Base-by-base conservation (phyloP, 441 rosid genomes). In the Euphorbia corollata region DNA sequence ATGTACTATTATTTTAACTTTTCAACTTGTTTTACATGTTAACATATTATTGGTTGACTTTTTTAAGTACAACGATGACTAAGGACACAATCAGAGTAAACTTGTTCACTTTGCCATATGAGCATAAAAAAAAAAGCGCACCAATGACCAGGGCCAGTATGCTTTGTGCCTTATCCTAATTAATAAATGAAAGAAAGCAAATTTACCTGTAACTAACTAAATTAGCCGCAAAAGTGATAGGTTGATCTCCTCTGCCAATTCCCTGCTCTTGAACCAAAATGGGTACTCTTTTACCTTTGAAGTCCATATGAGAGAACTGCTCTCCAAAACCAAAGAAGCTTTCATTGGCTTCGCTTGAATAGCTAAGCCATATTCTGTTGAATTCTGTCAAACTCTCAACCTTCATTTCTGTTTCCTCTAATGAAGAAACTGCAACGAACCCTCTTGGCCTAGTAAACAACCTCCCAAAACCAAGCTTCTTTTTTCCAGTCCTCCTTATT, bases 181-280 rank as follows among this genome's bases (percentile, higher is more conserved):
- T 27, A 34, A 4, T 20, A 16, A 47, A 16, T n/a, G 9, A 1
- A 41, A 10, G 1, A 41, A 11, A 63, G 48, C 43, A 63, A 22
- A 73, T 56, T 32, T 71, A 87, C 92, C 89, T 85, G 80, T 84
- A 86, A 74, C 93, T 87, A 60, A 84, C 79, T 81, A 87, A 80
- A 69, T 87, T 87, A 48, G 90, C 90, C 5, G 90, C 93, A 65
- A 84, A 84, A 60, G 87, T 85, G 68, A 85, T 75, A 36, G 93
- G 93, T 38, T 87, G 90, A 69, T 87, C 93, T 54, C 90, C 93
- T 76, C 93, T 85, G 61, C 93, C 93, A 74, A 87, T 84, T 30
- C 93, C 93, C 68, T 87, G 90, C 71, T 87, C 93, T 70, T 87
- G 93, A 76, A 87, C 93, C 41, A 87, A 77, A 73, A 85, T 84